Conservation (phyloP, 352 stramenopile species). For the Phytophthora fragariae region DNA sequence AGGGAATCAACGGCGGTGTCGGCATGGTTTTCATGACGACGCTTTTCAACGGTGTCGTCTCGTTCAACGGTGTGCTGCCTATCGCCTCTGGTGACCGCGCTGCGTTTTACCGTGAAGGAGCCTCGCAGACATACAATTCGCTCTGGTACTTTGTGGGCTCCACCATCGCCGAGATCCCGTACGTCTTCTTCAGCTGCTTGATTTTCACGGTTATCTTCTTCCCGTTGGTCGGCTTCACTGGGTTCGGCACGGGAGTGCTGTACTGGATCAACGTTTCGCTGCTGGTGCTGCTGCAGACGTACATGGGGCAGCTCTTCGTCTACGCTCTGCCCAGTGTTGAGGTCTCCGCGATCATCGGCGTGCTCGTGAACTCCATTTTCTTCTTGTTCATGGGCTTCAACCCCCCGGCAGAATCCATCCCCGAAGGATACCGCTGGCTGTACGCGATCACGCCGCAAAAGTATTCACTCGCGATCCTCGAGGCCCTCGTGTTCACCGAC, state of each 20-base stretch:
- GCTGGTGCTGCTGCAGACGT: constrained; percentile 44
- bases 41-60: neutral
- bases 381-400: constrained; percentile 44
- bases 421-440: constrained; percentile 36
- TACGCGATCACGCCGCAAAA: constrained; percentile 42
- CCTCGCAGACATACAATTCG: neutral
- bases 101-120: constrained; percentile 1
- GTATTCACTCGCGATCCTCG: constrained; percentile 33
- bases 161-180: neutral
- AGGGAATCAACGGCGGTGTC: neutral
- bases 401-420: constrained; percentile 31
- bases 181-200: constrained; percentile 4
- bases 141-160: constrained; percentile 1
- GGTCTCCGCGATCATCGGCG: constrained; percentile 32
- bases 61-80: neutral
- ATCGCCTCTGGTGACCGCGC: neutral
- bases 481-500: constrained; percentile 25
- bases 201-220: constrained; percentile 6
- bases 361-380: constrained; percentile 38
- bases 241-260: constrained; percentile 6
- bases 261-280: constrained; percentile 45
- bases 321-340: constrained; percentile 34
- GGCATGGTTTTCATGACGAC: constrained; percentile 4
- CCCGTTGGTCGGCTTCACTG: constrained; percentile 1
- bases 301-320: constrained; percentile 48